phyloP scores from a whole-genome alignment of 2,329 filamentous ascomycete genomes.

The Apiospora koreana region DNA sequence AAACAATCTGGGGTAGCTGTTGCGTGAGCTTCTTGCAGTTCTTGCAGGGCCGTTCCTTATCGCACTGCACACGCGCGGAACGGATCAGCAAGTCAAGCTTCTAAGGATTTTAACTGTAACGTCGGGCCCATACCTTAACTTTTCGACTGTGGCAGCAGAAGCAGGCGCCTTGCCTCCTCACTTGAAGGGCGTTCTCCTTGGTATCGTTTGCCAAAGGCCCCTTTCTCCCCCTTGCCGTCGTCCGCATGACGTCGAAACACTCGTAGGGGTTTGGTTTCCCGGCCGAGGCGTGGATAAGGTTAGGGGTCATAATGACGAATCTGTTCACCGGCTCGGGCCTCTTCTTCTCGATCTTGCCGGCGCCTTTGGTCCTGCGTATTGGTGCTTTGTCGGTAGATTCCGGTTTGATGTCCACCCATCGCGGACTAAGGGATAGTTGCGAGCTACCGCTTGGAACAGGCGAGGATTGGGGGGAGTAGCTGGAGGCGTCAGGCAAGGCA shows the following conservation, averaged over 20 bases:
- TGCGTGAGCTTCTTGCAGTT: slow-evolving; percentile 55
- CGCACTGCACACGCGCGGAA: slow-evolving; percentile 37
- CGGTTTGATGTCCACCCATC: slow-evolving; percentile 26
- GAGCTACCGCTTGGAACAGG: slow-evolving; percentile 18
- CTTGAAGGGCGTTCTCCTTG: slow-evolving; percentile 55
- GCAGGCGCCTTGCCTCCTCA: slow-evolving; percentile 56
- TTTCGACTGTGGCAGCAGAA: slow-evolving; percentile 63
- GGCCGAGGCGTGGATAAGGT: slow-evolving; percentile 51
- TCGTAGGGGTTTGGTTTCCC: slow-evolving; percentile 55
- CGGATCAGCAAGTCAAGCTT: background rate
- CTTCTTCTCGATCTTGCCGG: slow-evolving; percentile 47
- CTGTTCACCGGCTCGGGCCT: slow-evolving; percentile 43
- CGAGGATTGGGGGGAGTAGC: background rate
- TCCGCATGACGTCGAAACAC: slow-evolving; percentile 54
- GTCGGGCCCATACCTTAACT: slow-evolving; percentile 41
- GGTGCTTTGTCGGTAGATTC: slow-evolving; percentile 28
- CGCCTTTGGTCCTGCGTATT: slow-evolving; percentile 44
- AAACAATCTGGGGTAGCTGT: slow-evolving; percentile 54
- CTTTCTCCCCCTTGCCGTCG: slow-evolving; percentile 56
- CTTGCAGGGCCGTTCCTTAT: slow-evolving; percentile 55
- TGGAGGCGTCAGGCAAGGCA: slow-evolving; percentile 4
- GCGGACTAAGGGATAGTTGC: slow-evolving; percentile 28
- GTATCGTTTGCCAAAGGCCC: slow-evolving; percentile 55
- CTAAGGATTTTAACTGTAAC: background rate
- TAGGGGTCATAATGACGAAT: slow-evolving; percentile 58